These are phyloP conservation scores for Boeremia lycopersici DNA, from an alignment of 2,329 filamentous ascomycete genomes.

Conservation along the genomic window DNA sequence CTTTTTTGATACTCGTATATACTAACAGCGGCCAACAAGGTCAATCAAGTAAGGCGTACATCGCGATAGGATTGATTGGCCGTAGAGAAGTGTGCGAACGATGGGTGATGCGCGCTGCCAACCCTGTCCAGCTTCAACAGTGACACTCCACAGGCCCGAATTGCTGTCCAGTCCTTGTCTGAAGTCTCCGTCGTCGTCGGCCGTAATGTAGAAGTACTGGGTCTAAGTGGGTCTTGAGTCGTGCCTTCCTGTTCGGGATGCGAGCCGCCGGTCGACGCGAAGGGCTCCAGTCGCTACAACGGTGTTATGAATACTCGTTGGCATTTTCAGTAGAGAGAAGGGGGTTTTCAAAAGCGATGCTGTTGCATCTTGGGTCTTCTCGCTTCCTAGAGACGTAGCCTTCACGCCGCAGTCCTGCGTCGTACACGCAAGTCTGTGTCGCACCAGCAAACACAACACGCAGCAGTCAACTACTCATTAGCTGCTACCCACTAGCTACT, in stretches of 20 bases:
- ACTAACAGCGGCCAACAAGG: neutral
- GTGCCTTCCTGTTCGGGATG: slow-evolving; percentile 12
- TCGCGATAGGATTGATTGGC: neutral
- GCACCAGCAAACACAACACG: no score
- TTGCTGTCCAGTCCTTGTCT: no score
- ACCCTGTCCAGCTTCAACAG: neutral
- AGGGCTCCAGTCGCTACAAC: no score
- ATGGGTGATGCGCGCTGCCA: neutral
- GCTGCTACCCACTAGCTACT: no score
- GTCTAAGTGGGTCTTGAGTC: neutral
- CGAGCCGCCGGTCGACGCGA: neutral
- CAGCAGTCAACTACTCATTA: no score
- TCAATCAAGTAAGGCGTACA: neutral
- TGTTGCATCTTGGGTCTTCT: no score
- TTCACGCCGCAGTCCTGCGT: no score
- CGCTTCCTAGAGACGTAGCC: no score
- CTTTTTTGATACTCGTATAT: neutral
- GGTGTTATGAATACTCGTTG: no score
- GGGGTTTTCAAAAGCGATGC: neutral
- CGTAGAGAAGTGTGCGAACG: neutral
- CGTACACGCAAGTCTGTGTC: no score
- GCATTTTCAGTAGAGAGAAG: neutral
- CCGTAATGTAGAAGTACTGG: neutral
- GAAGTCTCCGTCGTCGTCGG: neutral
- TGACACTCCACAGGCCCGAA: neutral